A percentile compares a stretch with the other conserved stretches of the same genome.
Evolutionary conservation across 139 green algal species (phyloP).

Genomic region (Mychonastes homosphaera): DNA sequence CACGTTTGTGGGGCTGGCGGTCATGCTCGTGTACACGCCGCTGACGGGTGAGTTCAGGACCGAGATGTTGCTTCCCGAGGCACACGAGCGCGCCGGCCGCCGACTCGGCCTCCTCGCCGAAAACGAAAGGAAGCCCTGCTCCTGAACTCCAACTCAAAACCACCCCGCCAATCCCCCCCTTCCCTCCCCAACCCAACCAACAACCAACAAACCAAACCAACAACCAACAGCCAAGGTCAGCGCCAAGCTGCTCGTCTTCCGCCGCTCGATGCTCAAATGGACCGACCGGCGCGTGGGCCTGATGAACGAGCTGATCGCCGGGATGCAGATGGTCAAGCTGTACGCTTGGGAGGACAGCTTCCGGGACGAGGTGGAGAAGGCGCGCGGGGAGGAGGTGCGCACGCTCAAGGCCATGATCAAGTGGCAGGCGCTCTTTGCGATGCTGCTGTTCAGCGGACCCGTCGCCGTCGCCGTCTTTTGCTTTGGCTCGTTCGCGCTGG

Average conservation of each 20-base stretch:
- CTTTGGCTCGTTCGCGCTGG: slow-evolving; percentile 67
- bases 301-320: slow-evolving; percentile 77
- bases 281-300: slow-evolving; percentile 80
- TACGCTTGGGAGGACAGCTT: slow-evolving; percentile 73
- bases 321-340: slow-evolving; percentile 74
- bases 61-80: no score
- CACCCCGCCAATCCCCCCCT: no score
- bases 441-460: slow-evolving; percentile 66
- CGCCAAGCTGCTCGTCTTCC: slow-evolving; percentile 45
- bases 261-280: slow-evolving; percentile 57
- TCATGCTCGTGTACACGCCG: slow-evolving; percentile 64
- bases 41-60: slow-evolving; percentile 29
- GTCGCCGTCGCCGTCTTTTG: slow-evolving; percentile 63
- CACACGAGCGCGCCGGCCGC: no score
- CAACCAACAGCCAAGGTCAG: slow-evolving; percentile 36
- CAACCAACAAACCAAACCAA: no score
- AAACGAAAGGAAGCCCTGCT: no score
- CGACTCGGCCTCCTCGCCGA: no score
- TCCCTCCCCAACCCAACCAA: no score
- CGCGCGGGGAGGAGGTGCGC: slow-evolving; percentile 43
- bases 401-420: slow-evolving; percentile 33
- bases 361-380: slow-evolving; percentile 34
- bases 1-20: slow-evolving; percentile 76
- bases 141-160: no score
- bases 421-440: slow-evolving; percentile 53